A percentile compares a stretch with the other conserved stretches of the same genome.
phyloP scores from a whole-genome alignment of 148 eudicot genomes.

The Heliosperma pusillum region DNA sequence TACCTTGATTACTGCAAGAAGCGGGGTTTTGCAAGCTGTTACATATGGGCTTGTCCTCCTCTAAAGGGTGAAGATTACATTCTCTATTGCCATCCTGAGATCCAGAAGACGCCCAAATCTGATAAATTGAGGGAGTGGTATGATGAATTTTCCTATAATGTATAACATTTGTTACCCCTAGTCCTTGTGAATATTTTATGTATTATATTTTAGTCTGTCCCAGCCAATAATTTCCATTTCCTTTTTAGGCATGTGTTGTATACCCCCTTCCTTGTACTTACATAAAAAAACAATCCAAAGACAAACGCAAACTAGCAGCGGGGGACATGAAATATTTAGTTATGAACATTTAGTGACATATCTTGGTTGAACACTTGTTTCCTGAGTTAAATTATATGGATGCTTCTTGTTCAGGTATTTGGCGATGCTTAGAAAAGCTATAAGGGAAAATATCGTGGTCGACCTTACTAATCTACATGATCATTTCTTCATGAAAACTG shows the following conservation, averaged over 20 bases:
- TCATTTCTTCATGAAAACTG: conserved; percentile 73
- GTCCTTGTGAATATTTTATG: too few relatives aligned
- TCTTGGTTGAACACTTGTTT: conserved; percentile 8
- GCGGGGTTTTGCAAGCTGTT: conserved; percentile 97
- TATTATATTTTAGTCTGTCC: too few relatives aligned
- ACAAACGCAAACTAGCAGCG: too few relatives aligned
- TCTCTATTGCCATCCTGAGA: conserved; percentile 98
- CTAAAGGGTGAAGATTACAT: conserved; percentile 99
- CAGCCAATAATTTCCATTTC: too few relatives aligned
- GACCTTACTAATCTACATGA: conserved; percentile 84
- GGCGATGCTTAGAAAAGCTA: conserved; percentile 88
- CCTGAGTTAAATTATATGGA: background rate
- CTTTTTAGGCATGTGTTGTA: background rate
- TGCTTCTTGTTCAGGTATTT: conserved; percentile 56
- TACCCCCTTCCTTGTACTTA: background rate
- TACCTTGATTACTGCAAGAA: conserved; percentile 91
- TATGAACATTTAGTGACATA: background rate
- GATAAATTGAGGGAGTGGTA: conserved; percentile 98
- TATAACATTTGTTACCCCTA: background rate
- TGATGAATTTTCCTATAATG: conserved; percentile 23
- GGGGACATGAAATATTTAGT: background rate
- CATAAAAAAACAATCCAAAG: background rate
- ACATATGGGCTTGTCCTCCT: conserved; percentile 99
- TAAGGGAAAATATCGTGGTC: conserved; percentile 74
- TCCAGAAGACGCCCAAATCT: conserved; percentile 98